A percentile compares a stretch with the other conserved stretches of the same genome.
Evolutionary conservation across 2,329 filamentous ascomycete genomes (phyloP).

Genomic region (Hypoxylon sp.): DNA sequence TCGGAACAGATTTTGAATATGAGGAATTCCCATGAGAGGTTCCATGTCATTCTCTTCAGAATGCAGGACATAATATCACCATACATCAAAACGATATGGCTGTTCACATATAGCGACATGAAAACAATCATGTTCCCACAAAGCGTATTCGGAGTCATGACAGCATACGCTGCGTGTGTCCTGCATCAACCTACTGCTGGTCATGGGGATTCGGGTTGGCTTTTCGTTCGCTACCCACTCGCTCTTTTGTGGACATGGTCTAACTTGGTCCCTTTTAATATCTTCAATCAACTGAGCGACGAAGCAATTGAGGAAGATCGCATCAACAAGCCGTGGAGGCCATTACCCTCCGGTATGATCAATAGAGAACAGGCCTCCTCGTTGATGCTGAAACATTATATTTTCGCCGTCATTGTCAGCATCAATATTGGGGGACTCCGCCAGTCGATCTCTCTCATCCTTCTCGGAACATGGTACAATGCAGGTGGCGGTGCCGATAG

Average conservation of each 20-base stretch:
- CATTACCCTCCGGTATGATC: constrained; percentile 19
- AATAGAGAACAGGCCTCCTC: constrained; percentile 3
- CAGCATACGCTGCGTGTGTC: constrained; percentile 12
- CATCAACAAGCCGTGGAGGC: constrained; percentile 31
- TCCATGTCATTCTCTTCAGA: not conserved
- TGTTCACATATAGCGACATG: constrained; percentile 37
- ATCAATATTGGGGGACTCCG: constrained; percentile 9
- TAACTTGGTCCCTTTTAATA: constrained; percentile 27
- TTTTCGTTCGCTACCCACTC: constrained; percentile 15
- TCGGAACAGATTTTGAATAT: not conserved
- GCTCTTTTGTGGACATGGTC: constrained; percentile 26
- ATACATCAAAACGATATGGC: constrained; percentile 23
- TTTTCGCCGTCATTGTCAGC: not conserved
- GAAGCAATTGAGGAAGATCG: constrained; percentile 23
- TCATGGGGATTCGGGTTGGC: not conserved
- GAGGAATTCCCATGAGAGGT: not conserved
- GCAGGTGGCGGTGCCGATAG: constrained; percentile 21
- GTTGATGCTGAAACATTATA: constrained; percentile 20
- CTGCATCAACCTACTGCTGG: not conserved
- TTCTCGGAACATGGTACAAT: constrained; percentile 24
- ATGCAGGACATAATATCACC: not conserved
- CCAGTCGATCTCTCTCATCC: not conserved
- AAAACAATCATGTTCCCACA: constrained; percentile 32
- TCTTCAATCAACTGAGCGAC: constrained; percentile 26
- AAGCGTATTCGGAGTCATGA: constrained; percentile 21